Evolutionary conservation across 768 basidiomycete species (phyloP).

Genomic region (Rhizopogon salebrosus): DNA sequence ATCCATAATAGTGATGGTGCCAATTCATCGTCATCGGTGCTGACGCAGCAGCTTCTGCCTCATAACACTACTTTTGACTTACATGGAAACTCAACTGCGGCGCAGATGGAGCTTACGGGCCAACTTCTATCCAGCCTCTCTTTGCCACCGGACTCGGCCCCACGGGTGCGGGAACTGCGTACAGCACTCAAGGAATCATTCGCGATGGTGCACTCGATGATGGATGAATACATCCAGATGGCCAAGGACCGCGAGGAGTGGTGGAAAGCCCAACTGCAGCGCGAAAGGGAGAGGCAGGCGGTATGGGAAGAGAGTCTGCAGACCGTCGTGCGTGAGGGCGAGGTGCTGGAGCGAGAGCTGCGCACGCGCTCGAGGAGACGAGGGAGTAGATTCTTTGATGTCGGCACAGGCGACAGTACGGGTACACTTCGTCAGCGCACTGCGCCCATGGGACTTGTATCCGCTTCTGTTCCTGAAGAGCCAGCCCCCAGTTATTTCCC

Average conservation of each 20-base stretch:
- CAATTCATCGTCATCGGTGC: conserved; percentile 41
- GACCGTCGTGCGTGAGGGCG: conserved; percentile 81
- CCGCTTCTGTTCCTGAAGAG: conserved; percentile 12
- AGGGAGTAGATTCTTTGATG: conserved; percentile 53
- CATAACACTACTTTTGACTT: conserved; percentile 56
- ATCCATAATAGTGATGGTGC: conserved; percentile 29
- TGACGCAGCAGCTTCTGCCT: conserved; percentile 42
- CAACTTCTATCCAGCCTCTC: conserved; percentile 54
- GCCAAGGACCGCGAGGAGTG: conserved; percentile 75
- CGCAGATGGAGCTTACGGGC: conserved; percentile 75
- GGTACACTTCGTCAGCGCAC: conserved; percentile 17
- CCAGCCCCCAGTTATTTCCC: conserved; percentile 13
- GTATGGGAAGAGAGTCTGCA: conserved; percentile 92
- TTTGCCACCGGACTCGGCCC: conserved; percentile 24
- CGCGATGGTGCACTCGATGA: conserved; percentile 46
- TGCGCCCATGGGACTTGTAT: conserved; percentile 10
- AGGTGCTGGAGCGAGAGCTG: conserved; percentile 77
- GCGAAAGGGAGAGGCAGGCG: conserved; percentile 55
- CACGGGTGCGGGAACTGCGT: conserved; percentile 29
- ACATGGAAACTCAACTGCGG: conserved; percentile 60
- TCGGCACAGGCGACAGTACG: conserved; percentile 17
- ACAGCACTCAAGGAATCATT: conserved; percentile 61
- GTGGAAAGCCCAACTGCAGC: conserved; percentile 60
- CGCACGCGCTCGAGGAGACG: conserved; percentile 52
- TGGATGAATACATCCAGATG: conserved; percentile 69